phyloP scores from a whole-genome alignment of 129 eudicot species.

The Deinandra increscens region DNA sequence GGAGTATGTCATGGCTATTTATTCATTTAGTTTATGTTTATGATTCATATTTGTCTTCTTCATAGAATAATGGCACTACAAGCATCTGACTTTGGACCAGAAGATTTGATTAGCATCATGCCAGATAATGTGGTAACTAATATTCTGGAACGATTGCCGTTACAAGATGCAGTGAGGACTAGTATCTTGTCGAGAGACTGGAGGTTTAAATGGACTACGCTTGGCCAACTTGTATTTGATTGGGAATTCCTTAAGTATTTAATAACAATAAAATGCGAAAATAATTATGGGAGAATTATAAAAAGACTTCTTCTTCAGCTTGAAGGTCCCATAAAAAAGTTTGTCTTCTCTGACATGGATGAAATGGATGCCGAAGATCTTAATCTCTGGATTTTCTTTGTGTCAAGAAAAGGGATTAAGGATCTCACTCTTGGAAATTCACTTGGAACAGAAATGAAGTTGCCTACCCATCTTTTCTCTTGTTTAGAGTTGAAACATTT shows the following conservation, averaged over 20 bases:
- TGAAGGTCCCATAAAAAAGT: conserved; percentile 14
- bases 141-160: conserved; percentile 10
- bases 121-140: conserved; percentile 7
- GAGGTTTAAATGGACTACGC: conserved; percentile 18
- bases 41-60: background rate
- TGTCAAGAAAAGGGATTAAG: background rate
- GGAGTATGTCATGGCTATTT: background rate
- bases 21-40: background rate
- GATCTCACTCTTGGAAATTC: background rate
- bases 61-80: background rate
- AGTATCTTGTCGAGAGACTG: conserved; percentile 10
- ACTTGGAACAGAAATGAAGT: background rate
- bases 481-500: conserved; percentile 20
- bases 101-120: conserved; percentile 11
- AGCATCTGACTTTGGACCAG: background rate
- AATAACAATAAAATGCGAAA: background rate
- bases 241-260: background rate
- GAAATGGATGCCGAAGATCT: background rate
- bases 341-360: background rate
- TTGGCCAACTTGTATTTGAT: conserved; percentile 15
- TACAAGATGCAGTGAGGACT: conserved; percentile 13
- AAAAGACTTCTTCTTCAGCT: background rate
- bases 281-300: background rate
- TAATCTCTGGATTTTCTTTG: background rate
- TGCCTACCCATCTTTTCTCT: conserved; percentile 13